Evolutionary conservation across 768 basidiomycete species (phyloP).

Genomic region (Kwoniella botswanensis): DNA sequence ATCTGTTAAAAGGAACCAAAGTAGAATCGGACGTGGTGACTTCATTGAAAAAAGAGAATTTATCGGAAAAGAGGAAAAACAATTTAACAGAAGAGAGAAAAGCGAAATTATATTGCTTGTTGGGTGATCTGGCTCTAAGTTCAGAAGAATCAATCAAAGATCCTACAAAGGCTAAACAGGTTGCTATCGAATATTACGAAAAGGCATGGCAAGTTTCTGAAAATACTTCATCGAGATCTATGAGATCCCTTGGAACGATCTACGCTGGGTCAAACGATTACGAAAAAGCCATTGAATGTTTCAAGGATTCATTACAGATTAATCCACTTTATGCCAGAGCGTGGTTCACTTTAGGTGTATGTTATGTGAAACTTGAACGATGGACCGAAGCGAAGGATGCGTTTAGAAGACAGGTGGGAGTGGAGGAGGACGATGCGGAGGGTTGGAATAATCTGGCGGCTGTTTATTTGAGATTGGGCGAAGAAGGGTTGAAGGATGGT

Average conservation of each 20-base stretch:
- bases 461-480: conserved; percentile 83
- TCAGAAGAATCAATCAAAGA: conserved; percentile 31
- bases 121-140: conserved; percentile 74
- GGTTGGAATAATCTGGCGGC: conserved; percentile 98
- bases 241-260: conserved; percentile 86
- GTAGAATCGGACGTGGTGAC: conserved; percentile 79
- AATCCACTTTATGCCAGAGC: conserved; percentile 84
- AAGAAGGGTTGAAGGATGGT: conserved; percentile 50
- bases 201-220: conserved; percentile 82
- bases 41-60: conserved; percentile 65
- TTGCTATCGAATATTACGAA: conserved; percentile 74
- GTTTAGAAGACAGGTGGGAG: conserved; percentile 80
- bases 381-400: conserved; percentile 84
- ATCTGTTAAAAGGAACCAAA: conserved; percentile 80
- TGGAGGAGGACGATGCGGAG: conserved; percentile 96
- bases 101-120: conserved; percentile 91
- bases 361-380: conserved; percentile 76
- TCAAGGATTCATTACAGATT: conserved; percentile 78
- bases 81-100: conserved; percentile 71
- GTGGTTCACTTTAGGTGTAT: conserved; percentile 97
- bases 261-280: conserved; percentile 75
- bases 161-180: conserved; percentile 64
- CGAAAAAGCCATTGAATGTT: conserved; percentile 67
- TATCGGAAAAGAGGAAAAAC: conserved; percentile 44
- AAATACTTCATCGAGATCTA: conserved; percentile 82